Percentiles rank a stretch among this genome's conserved stretches.
Conservation (phyloP, 139 green algal species). For the Micractinium conductrix region DNA sequence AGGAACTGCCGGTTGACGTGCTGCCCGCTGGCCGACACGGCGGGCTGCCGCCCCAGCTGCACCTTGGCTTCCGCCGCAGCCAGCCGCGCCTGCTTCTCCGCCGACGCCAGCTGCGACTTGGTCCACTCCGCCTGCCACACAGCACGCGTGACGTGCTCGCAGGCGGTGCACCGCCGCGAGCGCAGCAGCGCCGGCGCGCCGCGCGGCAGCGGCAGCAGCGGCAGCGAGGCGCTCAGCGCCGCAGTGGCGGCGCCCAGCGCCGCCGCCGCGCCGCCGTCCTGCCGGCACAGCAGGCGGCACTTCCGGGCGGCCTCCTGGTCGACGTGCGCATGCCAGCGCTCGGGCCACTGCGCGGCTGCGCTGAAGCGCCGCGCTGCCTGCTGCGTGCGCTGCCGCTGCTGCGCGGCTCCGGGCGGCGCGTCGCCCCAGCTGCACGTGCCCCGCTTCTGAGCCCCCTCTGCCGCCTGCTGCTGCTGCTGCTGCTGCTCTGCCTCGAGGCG, state of each 20-base stretch:
- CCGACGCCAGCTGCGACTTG: not conserved
- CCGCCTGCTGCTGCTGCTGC: slow-evolving; percentile 8
- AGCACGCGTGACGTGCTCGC: slow-evolving; percentile 44
- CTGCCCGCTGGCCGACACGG: slow-evolving; percentile 28
- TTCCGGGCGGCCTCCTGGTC: slow-evolving; percentile 13
- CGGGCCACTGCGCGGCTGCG: not conserved
- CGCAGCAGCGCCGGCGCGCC: slow-evolving; percentile 44
- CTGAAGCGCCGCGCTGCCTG: not conserved
- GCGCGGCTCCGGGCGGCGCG: slow-evolving; percentile 2
- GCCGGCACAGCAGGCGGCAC: slow-evolving; percentile 13
- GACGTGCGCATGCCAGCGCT: slow-evolving; percentile 6
- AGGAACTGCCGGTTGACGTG: slow-evolving; percentile 29
- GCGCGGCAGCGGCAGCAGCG: slow-evolving; percentile 48
- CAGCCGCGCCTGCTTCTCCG: not conserved
- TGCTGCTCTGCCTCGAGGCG: not conserved
- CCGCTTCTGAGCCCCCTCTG: not conserved
- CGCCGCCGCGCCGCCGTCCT: not conserved
- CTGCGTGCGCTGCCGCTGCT: not conserved
- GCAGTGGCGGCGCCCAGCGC: slow-evolving; percentile 31
- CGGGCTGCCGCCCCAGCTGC: not conserved
- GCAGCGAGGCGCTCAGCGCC: slow-evolving; percentile 45
- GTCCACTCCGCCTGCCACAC: slow-evolving; percentile 24
- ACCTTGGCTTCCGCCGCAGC: not conserved
- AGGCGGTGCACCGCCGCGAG: slow-evolving; percentile 32
- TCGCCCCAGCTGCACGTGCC: not conserved